Evolutionary conservation across 805 yeast genomes (phyloP).

Genomic region (Sugiyamaella valdiviana): DNA sequence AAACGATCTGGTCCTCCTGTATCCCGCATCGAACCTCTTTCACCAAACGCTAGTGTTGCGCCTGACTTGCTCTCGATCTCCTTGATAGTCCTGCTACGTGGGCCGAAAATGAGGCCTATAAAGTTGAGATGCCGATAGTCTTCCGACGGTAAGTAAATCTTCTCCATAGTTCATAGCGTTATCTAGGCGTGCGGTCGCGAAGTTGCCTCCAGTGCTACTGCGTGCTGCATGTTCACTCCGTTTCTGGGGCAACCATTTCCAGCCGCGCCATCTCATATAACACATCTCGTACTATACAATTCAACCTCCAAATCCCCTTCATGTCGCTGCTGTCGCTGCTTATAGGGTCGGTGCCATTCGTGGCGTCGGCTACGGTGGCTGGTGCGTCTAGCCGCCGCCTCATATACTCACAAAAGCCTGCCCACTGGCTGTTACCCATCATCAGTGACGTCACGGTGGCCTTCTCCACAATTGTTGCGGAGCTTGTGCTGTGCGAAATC

Average conservation of each 20-base stretch:
- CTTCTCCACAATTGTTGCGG: conserved; percentile 25
- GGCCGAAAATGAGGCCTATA: too few species aligned
- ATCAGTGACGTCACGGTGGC: conserved; percentile 17
- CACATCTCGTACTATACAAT: not conserved
- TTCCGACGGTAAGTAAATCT: too few species aligned
- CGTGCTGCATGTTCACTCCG: too few species aligned
- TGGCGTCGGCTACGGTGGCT: conserved; percentile 9
- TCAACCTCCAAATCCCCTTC: not conserved
- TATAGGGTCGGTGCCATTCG: conserved; percentile 9
- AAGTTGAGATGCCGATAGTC: too few species aligned
- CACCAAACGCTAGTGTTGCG: too few species aligned
- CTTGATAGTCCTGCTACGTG: too few species aligned
- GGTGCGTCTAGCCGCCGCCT: conserved; percentile 14
- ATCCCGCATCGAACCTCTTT: too few species aligned
- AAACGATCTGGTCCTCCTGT: too few species aligned
- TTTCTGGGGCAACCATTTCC: not conserved
- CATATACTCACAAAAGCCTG: not conserved
- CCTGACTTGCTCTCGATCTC: too few species aligned
- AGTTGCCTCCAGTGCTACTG: too few species aligned
- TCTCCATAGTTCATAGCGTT: too few species aligned
- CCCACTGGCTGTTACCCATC: not conserved
- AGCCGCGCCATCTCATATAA: not conserved
- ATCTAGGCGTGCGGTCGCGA: too few species aligned
- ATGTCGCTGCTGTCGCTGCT: conserved; percentile 4
- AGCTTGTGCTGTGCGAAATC: conserved; percentile 37